phyloP scores from a whole-genome alignment of 768 basidiomycete genomes.

The Vararia minispora region DNA sequence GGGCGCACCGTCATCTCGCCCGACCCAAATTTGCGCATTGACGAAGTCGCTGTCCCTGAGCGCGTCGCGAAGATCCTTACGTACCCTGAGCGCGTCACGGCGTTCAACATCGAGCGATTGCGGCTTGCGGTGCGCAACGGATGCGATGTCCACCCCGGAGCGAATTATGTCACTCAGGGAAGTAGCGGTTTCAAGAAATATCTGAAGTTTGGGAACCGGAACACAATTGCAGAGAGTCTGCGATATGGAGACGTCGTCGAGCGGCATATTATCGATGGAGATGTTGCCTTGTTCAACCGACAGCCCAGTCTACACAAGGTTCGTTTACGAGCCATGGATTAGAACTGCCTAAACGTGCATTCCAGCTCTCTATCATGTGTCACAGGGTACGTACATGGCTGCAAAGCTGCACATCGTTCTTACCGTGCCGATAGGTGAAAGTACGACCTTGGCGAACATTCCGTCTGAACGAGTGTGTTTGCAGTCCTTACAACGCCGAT shows the following conservation, averaged over 20 bases:
- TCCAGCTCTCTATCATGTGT: constrained; percentile 96
- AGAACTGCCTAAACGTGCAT: not conserved
- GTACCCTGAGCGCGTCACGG: constrained; percentile 91
- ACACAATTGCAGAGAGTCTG: constrained; percentile 70
- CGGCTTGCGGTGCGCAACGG: constrained; percentile 79
- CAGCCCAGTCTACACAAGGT: constrained; percentile 98
- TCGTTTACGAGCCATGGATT: constrained; percentile 10
- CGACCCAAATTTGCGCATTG: constrained; percentile 96
- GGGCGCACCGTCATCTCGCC: constrained; percentile 98
- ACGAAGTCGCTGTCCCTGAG: constrained; percentile 96
- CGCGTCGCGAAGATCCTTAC: constrained; percentile 91
- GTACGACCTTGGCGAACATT: constrained; percentile 96
- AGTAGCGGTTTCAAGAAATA: constrained; percentile 79
- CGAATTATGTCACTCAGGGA: constrained; percentile 83
- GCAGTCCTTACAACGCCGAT: constrained; percentile 98
- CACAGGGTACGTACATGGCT: constrained; percentile 53
- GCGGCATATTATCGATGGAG: constrained; percentile 88
- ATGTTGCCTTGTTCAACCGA: constrained; percentile 95
- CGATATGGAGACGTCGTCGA: constrained; percentile 89
- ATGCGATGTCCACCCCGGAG: constrained; percentile 85
- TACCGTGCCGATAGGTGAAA: constrained; percentile 45
- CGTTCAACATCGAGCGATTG: constrained; percentile 75
- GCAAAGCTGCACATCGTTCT: constrained; percentile 4
- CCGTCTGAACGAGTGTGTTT: constrained; percentile 97
- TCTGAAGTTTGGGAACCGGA: constrained; percentile 76